These are phyloP conservation scores for Eutrema japonicum DNA, from an alignment of 345 rosid genomes.

Conservation along the genomic window DNA sequence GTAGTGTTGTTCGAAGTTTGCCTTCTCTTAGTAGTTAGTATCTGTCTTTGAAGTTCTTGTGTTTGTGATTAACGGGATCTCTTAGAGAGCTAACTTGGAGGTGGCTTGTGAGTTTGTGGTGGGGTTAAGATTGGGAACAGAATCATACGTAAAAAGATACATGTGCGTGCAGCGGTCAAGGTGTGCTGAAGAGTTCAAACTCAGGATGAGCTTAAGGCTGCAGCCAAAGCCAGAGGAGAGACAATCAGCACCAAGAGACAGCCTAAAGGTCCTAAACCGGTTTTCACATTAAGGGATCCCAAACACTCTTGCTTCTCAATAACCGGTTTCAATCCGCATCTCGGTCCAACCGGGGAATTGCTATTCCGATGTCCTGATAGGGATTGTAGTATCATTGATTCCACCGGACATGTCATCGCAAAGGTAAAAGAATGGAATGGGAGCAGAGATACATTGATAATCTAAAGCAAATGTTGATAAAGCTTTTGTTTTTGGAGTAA, in stretches of 20 bases:
- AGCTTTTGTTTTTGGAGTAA: slow-evolving; percentile 73
- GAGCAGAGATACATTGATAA: slow-evolving; percentile 66
- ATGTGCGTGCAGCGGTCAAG: slow-evolving; percentile 63
- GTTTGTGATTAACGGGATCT: too few relatives aligned
- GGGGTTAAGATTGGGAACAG: slow-evolving; percentile 57
- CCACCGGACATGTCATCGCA: slow-evolving; percentile 55
- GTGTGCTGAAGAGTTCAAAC: slow-evolving; percentile 63
- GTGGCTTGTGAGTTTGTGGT: too few relatives aligned
- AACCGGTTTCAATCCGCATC: slow-evolving; percentile 51
- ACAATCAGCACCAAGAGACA: slow-evolving; percentile 69
- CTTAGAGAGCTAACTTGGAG: too few relatives aligned
- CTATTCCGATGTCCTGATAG: slow-evolving; percentile 69
- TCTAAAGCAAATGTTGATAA: slow-evolving; percentile 63
- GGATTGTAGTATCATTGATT: slow-evolving; percentile 60
- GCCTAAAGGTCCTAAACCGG: slow-evolving; percentile 69
- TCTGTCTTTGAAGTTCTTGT: too few relatives aligned
- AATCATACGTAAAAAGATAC: slow-evolving; percentile 66
- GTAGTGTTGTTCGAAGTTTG: too few relatives aligned
- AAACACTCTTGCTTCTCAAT: slow-evolving; percentile 49
- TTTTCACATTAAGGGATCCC: slow-evolving; percentile 73
- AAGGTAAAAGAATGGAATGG: slow-evolving; percentile 55
- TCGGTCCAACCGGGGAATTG: slow-evolving; percentile 47
- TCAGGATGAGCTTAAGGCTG: slow-evolving; percentile 66
- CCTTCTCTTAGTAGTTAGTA: too few relatives aligned
- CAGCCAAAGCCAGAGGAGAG: slow-evolving; percentile 65